These are phyloP conservation scores for Neonothopanus nambi DNA, from an alignment of 1,284 basidiomycete genomes.

Conservation along the genomic window DNA sequence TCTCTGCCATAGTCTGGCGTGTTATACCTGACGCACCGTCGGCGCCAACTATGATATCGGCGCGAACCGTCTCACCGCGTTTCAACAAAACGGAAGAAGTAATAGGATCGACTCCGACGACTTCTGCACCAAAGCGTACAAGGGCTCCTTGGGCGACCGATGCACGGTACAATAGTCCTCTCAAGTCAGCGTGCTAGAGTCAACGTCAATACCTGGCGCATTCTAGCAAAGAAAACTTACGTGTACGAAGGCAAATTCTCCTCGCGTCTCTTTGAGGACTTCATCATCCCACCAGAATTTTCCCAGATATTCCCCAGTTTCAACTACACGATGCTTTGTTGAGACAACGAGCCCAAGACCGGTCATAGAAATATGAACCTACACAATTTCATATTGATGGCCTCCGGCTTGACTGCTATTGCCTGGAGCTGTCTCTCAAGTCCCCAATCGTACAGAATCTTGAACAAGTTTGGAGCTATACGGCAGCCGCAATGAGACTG, in stretches of 20 bases:
- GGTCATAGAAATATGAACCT: constrained; percentile 18
- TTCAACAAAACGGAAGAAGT: constrained; percentile 37
- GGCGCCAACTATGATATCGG: constrained; percentile 58
- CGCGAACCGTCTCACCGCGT: constrained; percentile 46
- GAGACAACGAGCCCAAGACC: background rate
- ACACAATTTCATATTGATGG: constrained; percentile 21
- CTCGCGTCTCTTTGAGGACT: constrained; percentile 9
- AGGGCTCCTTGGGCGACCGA: constrained; percentile 46
- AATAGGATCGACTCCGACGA: constrained; percentile 38
- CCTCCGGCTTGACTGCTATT: constrained; percentile 30
- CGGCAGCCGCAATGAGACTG: constrained; percentile 44
- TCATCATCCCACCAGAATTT: constrained; percentile 13
- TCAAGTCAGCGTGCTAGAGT: background rate
- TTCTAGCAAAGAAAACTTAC: constrained; percentile 1
- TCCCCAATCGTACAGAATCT: constrained; percentile 53
- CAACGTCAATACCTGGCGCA: background rate
- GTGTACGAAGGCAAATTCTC: constrained; percentile 9
- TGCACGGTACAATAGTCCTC: constrained; percentile 39
- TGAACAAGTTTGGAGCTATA: constrained; percentile 52
- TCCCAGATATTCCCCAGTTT: constrained; percentile 13
- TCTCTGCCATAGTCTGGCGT: constrained; percentile 31
- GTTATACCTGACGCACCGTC: constrained; percentile 41
- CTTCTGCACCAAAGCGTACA: constrained; percentile 40
- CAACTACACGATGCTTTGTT: background rate
- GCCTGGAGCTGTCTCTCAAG: constrained; percentile 40